These are phyloP conservation scores for Glarea lozoyensis DNA, from an alignment of 495 filamentous ascomycete species.

Conservation along the genomic window DNA sequence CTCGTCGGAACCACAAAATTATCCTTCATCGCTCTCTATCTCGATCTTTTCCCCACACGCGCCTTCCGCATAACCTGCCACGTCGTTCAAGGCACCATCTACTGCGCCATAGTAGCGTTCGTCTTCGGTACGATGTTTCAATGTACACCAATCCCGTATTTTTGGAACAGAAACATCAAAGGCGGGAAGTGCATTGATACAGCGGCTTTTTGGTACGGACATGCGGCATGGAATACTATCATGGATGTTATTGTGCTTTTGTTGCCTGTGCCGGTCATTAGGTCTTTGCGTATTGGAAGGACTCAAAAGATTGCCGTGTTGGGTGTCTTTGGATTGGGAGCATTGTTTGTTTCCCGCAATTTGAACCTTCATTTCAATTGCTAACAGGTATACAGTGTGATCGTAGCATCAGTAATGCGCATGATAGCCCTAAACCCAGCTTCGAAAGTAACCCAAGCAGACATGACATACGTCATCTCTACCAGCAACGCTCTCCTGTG, in stretches of 20 bases:
- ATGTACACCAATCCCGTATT: constrained; percentile 23
- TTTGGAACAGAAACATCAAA: constrained; percentile 24
- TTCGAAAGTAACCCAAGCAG: constrained; percentile 4
- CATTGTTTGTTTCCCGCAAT: constrained; percentile 23
- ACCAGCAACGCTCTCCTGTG: constrained; percentile 15
- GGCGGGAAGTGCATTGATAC: constrained; percentile 19
- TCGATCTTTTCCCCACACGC: constrained; percentile 25
- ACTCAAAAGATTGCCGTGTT: constrained; percentile 28
- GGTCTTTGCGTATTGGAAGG: constrained; percentile 22
- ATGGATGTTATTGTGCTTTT: constrained; percentile 38
- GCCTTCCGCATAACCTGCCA: constrained; percentile 23
- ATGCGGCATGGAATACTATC: constrained; percentile 26
- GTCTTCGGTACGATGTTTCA: constrained; percentile 30
- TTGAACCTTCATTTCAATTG: not conserved
- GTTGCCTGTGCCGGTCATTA: constrained; percentile 29
- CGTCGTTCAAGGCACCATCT: constrained; percentile 13
- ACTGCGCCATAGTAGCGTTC: constrained; percentile 31
- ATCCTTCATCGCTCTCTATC: constrained; percentile 29
- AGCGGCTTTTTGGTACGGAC: constrained; percentile 7
- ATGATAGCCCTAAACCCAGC: constrained; percentile 17
- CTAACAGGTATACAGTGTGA: not conserved
- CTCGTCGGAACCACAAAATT: constrained; percentile 28
- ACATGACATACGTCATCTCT: constrained; percentile 12
- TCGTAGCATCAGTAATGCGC: constrained; percentile 21
- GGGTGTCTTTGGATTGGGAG: constrained; percentile 28